These are phyloP conservation scores for Cenchrus fungigraminus DNA, from an alignment of 176 grass and related monocot genomes.

Conservation along the genomic window DNA sequence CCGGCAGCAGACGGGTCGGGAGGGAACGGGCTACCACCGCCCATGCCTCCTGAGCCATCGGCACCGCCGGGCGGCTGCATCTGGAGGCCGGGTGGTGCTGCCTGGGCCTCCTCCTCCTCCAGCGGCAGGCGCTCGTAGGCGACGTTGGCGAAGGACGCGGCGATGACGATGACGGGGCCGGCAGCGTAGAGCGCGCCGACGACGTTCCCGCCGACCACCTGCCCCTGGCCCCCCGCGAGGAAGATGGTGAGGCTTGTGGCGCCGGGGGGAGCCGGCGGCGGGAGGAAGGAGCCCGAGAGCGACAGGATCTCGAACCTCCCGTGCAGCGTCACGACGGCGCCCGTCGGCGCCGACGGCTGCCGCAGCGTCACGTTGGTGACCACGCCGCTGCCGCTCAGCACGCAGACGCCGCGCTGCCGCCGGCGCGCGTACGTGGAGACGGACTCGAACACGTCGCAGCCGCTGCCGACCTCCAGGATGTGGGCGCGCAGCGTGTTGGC, in stretches of 20 bases:
- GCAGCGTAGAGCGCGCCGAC: constrained; percentile 85
- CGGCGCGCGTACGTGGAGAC: constrained; percentile 83
- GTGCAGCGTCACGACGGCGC: constrained; percentile 79
- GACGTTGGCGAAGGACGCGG: constrained; percentile 96
- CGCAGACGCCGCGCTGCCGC: constrained; percentile 91
- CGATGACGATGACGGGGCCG: constrained; percentile 92
- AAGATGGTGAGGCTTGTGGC: constrained; percentile 98
- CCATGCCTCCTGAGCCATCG: constrained; percentile 50
- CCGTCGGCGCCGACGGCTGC: constrained; percentile 77
- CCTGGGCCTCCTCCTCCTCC: constrained; percentile 78
- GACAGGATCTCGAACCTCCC: constrained; percentile 98
- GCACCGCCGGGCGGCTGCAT: constrained; percentile 59
- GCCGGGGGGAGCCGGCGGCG: constrained; percentile 81
- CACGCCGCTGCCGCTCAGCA: constrained; percentile 90
- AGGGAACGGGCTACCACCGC: constrained; percentile 52
- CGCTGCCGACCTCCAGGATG: constrained; percentile 90
- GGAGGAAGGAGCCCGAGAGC: constrained; percentile 95
- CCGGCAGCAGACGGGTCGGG: constrained; percentile 74
- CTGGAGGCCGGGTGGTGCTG: constrained; percentile 50
- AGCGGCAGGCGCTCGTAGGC: constrained; percentile 96
- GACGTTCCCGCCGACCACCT: constrained; percentile 95
- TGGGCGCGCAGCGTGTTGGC: constrained; percentile 96
- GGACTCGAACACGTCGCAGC: constrained; percentile 93
- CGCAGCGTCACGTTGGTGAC: constrained; percentile 97
- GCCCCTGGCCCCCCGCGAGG: constrained; percentile 88